phyloP scores from a whole-genome alignment of 2,329 filamentous ascomycete species.

The Fusarium sororula region DNA sequence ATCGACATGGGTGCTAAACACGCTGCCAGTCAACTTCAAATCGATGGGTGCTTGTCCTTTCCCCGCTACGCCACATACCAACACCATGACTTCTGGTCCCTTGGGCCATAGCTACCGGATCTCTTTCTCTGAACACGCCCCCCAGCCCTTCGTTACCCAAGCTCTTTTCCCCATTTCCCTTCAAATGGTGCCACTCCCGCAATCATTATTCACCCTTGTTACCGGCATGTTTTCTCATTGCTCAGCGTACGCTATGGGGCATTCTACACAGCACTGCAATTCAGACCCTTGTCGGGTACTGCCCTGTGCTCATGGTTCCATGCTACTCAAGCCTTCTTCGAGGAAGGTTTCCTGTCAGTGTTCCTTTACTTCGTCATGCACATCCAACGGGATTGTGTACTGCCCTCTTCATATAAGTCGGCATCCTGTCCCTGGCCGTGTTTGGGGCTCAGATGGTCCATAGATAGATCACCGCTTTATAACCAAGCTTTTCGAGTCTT shows the following conservation, averaged over 20 bases:
- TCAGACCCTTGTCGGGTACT: conserved; percentile 38
- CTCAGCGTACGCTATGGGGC: conserved; percentile 35
- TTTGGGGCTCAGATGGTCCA: conserved; percentile 45
- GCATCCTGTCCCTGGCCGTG: conserved; percentile 41
- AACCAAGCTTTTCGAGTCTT: conserved; percentile 35
- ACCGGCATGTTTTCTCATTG: conserved; percentile 38
- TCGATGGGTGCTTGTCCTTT: conserved; percentile 43
- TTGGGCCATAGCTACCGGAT: conserved; percentile 38
- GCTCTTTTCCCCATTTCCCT: conserved; percentile 30
- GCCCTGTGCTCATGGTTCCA: conserved; percentile 38
- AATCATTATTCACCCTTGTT: conserved; percentile 36
- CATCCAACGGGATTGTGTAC: conserved; percentile 37
- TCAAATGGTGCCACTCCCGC: conserved; percentile 43
- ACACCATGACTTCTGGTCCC: conserved; percentile 40
- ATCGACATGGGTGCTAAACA: conserved; percentile 34
- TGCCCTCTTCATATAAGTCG: conserved; percentile 47
- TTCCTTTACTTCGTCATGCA: conserved; percentile 44
- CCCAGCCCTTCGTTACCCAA: conserved; percentile 23
- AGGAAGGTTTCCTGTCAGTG: conserved; percentile 41
- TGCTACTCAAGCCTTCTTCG: conserved; percentile 42
- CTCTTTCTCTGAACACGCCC: conserved; percentile 27
- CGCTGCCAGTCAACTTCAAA: conserved; percentile 33
- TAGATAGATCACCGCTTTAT: conserved; percentile 43
- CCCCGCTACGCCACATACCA: conserved; percentile 45
- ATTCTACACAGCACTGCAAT: conserved; percentile 34